Percentiles rank a stretch among this genome's conserved stretches.
phyloP scores from a whole-genome alignment of 495 filamentous ascomycete genomes.

The Neurospora sp. region DNA sequence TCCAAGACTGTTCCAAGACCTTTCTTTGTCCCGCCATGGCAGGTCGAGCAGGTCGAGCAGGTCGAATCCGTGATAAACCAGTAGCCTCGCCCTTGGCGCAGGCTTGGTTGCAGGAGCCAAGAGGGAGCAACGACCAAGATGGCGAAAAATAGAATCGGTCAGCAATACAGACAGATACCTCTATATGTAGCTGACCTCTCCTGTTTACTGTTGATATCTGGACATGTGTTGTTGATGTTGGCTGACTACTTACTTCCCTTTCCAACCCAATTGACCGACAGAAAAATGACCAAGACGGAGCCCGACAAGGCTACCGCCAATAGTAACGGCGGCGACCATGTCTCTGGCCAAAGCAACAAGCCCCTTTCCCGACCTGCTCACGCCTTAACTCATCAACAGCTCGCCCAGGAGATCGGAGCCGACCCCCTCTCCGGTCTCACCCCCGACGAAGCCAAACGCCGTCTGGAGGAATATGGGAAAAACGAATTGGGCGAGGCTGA shows the following conservation, averaged over 20 bases:
- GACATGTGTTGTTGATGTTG: too few relatives aligned
- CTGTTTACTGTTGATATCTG: too few relatives aligned
- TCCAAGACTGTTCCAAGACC: neutral
- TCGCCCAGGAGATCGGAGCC: conserved; percentile 48
- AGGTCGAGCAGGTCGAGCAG: neutral
- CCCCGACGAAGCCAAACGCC: conserved; percentile 27
- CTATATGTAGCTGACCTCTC: too few relatives aligned
- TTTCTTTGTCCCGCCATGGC: neutral
- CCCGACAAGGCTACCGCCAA: neutral
- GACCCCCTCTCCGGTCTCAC: conserved; percentile 40
- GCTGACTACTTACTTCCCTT: too few relatives aligned
- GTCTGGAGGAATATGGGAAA: conserved; percentile 32
- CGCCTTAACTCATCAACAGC: conserved; percentile 42
- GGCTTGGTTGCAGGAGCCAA: neutral
- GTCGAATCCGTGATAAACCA: neutral
- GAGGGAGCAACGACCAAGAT: too few relatives aligned
- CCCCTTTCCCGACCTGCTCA: conserved; percentile 55
- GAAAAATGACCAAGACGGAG: neutral
- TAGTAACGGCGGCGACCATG: conserved; percentile 16
- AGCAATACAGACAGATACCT: too few relatives aligned
- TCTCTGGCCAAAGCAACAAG: conserved; percentile 44
- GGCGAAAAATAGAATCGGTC: too few relatives aligned
- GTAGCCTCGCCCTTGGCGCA: neutral
- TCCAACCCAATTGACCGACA: too few relatives aligned
- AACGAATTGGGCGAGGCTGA: conserved; percentile 42